These are phyloP conservation scores for Daldinia eschscholtzii DNA, from an alignment of 2,329 filamentous ascomycete genomes.

Conservation along the genomic window DNA sequence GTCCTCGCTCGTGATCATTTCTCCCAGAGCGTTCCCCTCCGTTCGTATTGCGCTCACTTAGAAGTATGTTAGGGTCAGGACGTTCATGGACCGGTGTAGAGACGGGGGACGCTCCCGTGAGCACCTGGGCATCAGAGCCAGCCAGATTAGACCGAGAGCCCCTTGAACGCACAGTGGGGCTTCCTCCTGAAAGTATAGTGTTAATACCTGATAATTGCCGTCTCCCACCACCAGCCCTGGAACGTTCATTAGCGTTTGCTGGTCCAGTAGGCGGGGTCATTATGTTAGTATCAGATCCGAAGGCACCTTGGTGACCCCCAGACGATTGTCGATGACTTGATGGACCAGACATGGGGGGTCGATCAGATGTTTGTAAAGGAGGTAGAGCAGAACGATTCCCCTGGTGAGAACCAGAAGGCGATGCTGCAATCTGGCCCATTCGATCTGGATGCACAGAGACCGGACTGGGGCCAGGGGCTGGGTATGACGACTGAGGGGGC, in stretches of 20 bases:
- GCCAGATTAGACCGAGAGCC: conserved; percentile 60
- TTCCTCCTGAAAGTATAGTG: conserved; percentile 66
- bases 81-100: conserved; percentile 65
- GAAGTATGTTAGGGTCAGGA: conserved; percentile 57
- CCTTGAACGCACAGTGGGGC: conserved; percentile 54
- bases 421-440: conserved; percentile 55
- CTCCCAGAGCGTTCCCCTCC: conserved; percentile 51
- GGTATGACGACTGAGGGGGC: conserved; percentile 45
- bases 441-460: conserved; percentile 58
- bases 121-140: conserved; percentile 68
- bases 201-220: conserved; percentile 72
- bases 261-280: conserved; percentile 54
- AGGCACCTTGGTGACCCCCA: conserved; percentile 37
- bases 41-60: conserved; percentile 52
- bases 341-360: conserved; percentile 49
- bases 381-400: conserved; percentile 48
- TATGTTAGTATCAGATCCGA: conserved; percentile 47
- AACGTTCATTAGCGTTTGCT: conserved; percentile 52
- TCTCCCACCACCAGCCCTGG: conserved; percentile 56
- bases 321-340: conserved; percentile 48
- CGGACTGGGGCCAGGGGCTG: conserved; percentile 43
- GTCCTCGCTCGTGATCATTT: conserved; percentile 54
- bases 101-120: conserved; percentile 66
- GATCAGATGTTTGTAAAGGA: conserved; percentile 51
- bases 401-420: conserved; percentile 45